Evolutionary conservation across 1,139 yeast species (phyloP).

Genomic region (Kluyveromyces sp.): DNA sequence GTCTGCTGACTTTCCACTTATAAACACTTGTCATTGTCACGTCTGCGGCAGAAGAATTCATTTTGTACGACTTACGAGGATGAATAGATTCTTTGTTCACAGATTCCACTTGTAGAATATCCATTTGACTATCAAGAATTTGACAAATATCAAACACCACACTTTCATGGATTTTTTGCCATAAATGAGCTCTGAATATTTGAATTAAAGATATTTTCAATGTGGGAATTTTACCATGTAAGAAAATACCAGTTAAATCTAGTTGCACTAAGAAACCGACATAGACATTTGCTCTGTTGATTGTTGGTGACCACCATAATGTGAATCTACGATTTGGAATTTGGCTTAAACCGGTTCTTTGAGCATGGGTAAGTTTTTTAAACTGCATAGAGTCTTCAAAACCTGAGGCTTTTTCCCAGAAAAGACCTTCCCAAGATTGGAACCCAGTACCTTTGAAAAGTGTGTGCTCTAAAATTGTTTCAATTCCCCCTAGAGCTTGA

Average conservation of each 20-base stretch:
- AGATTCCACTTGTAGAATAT: slow-evolving; percentile 70
- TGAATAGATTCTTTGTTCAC: slow-evolving; percentile 92
- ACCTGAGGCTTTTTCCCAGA: slow-evolving; percentile 97
- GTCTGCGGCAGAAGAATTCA: slow-evolving; percentile 96
- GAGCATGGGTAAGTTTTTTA: slow-evolving; percentile 93
- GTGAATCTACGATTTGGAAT: slow-evolving; percentile 97
- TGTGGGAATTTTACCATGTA: slow-evolving; percentile 97
- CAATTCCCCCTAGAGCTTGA: slow-evolving; percentile 96
- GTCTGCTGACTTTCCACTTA: slow-evolving; percentile 80
- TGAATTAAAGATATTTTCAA: slow-evolving; percentile 91
- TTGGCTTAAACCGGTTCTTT: slow-evolving; percentile 93
- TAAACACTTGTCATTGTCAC: slow-evolving; percentile 66
- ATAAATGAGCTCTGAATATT: slow-evolving; percentile 92
- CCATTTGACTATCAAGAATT: slow-evolving; percentile 81
- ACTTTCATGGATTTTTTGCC: slow-evolving; percentile 98
- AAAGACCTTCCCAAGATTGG: slow-evolving; percentile 96
- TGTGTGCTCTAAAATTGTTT: slow-evolving; percentile 91
- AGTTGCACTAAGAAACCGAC: slow-evolving; percentile 96
- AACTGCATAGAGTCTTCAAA: slow-evolving; percentile 94
- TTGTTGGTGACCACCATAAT: slow-evolving; percentile 99
- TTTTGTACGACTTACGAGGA: slow-evolving; percentile 93
- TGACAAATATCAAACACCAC: slow-evolving; percentile 90
- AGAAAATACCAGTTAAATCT: slow-evolving; percentile 91
- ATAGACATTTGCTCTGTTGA: slow-evolving; percentile 94
- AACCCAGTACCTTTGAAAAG: slow-evolving; percentile 95